These are phyloP conservation scores for Aspergillus ibericus DNA, from an alignment of 2,329 filamentous ascomycete genomes.

Conservation along the genomic window DNA sequence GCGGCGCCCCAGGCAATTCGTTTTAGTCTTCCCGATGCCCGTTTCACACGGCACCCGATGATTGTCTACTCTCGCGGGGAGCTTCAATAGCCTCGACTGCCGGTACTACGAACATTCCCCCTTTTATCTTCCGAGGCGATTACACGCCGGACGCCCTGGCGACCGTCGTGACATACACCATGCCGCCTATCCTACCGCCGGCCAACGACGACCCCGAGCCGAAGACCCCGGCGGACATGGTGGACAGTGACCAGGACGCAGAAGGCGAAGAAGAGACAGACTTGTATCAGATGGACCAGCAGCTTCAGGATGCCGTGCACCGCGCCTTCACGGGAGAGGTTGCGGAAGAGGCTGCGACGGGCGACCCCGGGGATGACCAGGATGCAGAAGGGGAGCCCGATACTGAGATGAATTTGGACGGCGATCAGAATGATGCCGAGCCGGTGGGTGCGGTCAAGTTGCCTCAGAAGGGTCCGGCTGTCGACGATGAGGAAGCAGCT, in stretches of 20 bases:
- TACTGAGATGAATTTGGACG: slow-evolving; percentile 25
- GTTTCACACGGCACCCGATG: slow-evolving; percentile 27
- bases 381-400: slow-evolving; percentile 31
- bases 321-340: slow-evolving; percentile 36
- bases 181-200: slow-evolving; percentile 45
- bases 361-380: slow-evolving; percentile 34
- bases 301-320: slow-evolving; percentile 40
- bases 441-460: slow-evolving; percentile 40
- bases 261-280: slow-evolving; percentile 48
- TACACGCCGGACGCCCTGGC: slow-evolving; percentile 34
- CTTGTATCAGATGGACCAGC: slow-evolving; percentile 42
- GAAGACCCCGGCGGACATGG: slow-evolving; percentile 33
- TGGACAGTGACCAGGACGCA: slow-evolving; percentile 46
- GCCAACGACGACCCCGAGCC: slow-evolving; percentile 36
- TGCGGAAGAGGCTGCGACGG: slow-evolving; percentile 27
- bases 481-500: slow-evolving; percentile 38
- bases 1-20: slow-evolving; percentile 15
- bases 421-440: slow-evolving; percentile 48
- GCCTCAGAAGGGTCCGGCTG: slow-evolving; percentile 29
- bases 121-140: slow-evolving; percentile 10
- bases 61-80: slow-evolving; percentile 27
- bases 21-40: slow-evolving; percentile 26
- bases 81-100: slow-evolving; percentile 29
- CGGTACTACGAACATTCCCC: slow-evolving; percentile 11
- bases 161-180: slow-evolving; percentile 39